Evolutionary conservation across 2,329 filamentous ascomycete species (phyloP).

Genomic region (Cladorrhinum sp.): DNA sequence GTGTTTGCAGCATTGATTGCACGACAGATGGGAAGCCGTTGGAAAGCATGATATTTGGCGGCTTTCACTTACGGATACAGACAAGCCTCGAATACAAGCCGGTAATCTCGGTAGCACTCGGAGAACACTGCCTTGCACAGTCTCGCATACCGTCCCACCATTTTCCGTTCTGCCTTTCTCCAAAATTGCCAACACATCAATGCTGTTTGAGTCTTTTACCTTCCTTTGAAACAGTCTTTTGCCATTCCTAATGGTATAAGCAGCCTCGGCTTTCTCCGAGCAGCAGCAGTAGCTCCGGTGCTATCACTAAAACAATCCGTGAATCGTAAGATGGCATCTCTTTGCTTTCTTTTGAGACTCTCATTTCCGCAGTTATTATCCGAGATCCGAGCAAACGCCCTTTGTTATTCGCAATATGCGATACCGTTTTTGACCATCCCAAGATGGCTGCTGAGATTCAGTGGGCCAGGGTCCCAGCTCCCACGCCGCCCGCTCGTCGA

Average conservation of each 20-base stretch:
- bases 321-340: background rate
- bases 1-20: background rate
- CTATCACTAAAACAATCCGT: too few relatives aligned
- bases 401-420: background rate
- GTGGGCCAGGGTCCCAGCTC: background rate
- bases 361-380: background rate
- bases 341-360: background rate
- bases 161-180: background rate
- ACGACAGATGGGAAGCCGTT: background rate
- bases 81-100: background rate
- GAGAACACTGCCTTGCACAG: background rate
- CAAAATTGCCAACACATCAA: too few relatives aligned
- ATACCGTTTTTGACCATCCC: background rate
- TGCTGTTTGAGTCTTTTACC: background rate
- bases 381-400: background rate
- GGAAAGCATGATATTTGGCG: background rate
- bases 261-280: conserved; percentile 10
- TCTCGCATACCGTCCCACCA: background rate
- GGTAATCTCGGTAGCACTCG: background rate
- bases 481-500: conserved; percentile 2
- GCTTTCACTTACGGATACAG: too few relatives aligned
- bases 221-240: conserved; percentile 5
- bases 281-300: too few relatives aligned
- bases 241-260: background rate
- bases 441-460: background rate